Conservation (phyloP, 352 stramenopile species). For the Globisporangium takayamanum region DNA sequence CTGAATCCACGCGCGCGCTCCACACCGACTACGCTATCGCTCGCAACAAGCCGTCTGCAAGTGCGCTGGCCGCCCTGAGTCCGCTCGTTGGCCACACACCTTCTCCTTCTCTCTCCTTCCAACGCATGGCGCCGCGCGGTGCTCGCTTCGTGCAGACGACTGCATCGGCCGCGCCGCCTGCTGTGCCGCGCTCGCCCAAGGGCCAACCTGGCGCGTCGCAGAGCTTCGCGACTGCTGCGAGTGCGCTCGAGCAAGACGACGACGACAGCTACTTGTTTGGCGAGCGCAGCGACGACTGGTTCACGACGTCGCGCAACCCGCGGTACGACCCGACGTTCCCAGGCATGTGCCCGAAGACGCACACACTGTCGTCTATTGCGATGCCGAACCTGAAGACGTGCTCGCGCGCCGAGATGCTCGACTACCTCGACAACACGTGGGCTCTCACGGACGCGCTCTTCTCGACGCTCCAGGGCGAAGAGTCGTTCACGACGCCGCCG, state of each 20-base stretch:
- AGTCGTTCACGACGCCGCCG: slow-evolving; percentile 88
- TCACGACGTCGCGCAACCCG: slow-evolving; percentile 58
- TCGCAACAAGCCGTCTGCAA: background rate
- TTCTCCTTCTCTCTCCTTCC: slow-evolving; percentile 1
- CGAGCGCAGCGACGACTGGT: slow-evolving; percentile 62
- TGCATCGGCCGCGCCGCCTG: background rate
- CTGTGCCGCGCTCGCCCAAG: slow-evolving; percentile 10
- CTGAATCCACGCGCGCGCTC: slow-evolving; percentile 6
- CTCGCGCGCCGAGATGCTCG: slow-evolving; percentile 80
- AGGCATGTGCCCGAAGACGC: slow-evolving; percentile 32
- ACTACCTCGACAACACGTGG: slow-evolving; percentile 96
- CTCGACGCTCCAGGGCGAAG: slow-evolving; percentile 84
- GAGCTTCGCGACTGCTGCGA: slow-evolving; percentile 16
- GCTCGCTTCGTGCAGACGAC: slow-evolving; percentile 14
- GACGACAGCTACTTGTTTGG: slow-evolving; percentile 55
- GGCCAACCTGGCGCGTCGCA: slow-evolving; percentile 6
- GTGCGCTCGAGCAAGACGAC: slow-evolving; percentile 29
- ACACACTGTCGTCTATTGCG: slow-evolving; percentile 45
- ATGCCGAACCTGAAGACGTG: slow-evolving; percentile 84
- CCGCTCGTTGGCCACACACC: background rate
- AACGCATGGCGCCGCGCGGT: slow-evolving; percentile 1
- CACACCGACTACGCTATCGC: background rate
- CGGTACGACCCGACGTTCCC: slow-evolving; percentile 52
- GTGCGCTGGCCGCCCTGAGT: slow-evolving; percentile 14
- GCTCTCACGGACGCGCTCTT: slow-evolving; percentile 93